Evolutionary conservation across 2,329 filamentous ascomycete genomes (phyloP).

Genomic region (Phialophora chinensis): DNA sequence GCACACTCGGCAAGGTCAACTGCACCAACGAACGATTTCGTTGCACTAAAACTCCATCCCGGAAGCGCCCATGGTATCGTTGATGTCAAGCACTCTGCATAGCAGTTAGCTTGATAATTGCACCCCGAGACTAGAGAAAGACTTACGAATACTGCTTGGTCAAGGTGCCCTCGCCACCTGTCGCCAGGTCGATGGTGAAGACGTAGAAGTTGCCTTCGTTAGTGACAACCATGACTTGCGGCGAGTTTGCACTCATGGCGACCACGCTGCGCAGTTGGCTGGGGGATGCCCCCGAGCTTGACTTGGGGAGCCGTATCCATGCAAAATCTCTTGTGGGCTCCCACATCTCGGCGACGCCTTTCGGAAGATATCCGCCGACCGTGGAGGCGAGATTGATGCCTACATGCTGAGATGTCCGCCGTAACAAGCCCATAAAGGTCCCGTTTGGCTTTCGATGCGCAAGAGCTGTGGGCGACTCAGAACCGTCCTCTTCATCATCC

Average conservation of each 20-base stretch:
- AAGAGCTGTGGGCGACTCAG: conserved; percentile 44
- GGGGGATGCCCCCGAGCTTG: conserved; percentile 46
- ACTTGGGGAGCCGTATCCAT: conserved; percentile 88
- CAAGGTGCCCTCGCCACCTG: conserved; percentile 88
- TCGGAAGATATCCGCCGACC: conserved; percentile 88
- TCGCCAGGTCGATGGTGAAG: conserved; percentile 93
- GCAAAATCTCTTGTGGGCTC: conserved; percentile 94
- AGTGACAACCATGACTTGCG: conserved; percentile 97
- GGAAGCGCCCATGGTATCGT: conserved; percentile 19
- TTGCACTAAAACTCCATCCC: conserved; percentile 17
- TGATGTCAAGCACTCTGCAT: conserved; percentile 18
- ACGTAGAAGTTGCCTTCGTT: conserved; percentile 95
- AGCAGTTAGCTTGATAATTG: not conserved
- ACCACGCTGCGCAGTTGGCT: conserved; percentile 85
- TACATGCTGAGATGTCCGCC: conserved; percentile 94
- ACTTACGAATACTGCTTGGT: conserved; percentile 92
- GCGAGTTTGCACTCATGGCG: conserved; percentile 91
- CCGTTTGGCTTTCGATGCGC: conserved; percentile 63
- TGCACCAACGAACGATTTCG: not conserved
- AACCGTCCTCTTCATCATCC: conserved; percentile 43
- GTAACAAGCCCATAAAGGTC: conserved; percentile 85
- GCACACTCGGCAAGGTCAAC: not conserved
- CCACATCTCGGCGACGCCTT: conserved; percentile 97
- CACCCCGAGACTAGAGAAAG: not conserved
- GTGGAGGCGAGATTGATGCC: conserved; percentile 86